Evolutionary conservation across 2,329 filamentous ascomycete species (phyloP).

Genomic region (Arthrobotrys iridis): DNA sequence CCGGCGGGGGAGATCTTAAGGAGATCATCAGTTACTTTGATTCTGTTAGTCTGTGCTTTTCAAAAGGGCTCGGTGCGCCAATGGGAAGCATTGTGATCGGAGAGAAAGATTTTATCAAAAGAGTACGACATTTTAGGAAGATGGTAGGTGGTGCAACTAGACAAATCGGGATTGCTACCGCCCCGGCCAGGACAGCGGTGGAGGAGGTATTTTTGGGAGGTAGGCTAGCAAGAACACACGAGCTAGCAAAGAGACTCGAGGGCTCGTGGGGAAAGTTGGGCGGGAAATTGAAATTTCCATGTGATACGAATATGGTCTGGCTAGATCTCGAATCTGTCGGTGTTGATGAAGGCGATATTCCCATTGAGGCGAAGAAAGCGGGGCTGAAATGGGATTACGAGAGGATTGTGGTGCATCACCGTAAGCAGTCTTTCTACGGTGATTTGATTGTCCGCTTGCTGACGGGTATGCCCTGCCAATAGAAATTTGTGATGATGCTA

Average conservation of each 20-base stretch:
- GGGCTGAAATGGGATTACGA: conserved; percentile 69
- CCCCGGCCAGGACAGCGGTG: conserved; percentile 78
- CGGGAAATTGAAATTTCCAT: conserved; percentile 73
- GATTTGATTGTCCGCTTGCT: conserved; percentile 60
- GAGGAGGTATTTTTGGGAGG: conserved; percentile 81
- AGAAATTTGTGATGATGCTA: conserved; percentile 74
- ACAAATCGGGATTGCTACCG: conserved; percentile 79
- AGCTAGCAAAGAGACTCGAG: conserved; percentile 71
- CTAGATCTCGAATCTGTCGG: conserved; percentile 74
- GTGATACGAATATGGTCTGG: conserved; percentile 95
- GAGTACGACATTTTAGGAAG: conserved; percentile 67
- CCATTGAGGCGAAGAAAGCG: conserved; percentile 67
- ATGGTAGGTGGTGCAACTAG: conserved; percentile 80
- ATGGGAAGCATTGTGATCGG: conserved; percentile 63
- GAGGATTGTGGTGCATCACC: conserved; percentile 75
- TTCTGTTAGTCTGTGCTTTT: conserved; percentile 66
- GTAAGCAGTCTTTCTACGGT: conserved; percentile 54
- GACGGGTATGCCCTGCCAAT: conserved; percentile 66
- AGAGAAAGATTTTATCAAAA: conserved; percentile 38
- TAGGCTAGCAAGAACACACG: conserved; percentile 70
- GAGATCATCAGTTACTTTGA: conserved; percentile 63
- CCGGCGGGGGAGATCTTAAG: conserved; percentile 61
- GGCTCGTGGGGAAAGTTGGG: conserved; percentile 75
- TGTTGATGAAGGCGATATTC: conserved; percentile 67
- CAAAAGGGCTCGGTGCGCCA: conserved; percentile 67